phyloP scores from a whole-genome alignment of 1,284 basidiomycete genomes.

The Dichomitus squalens region DNA sequence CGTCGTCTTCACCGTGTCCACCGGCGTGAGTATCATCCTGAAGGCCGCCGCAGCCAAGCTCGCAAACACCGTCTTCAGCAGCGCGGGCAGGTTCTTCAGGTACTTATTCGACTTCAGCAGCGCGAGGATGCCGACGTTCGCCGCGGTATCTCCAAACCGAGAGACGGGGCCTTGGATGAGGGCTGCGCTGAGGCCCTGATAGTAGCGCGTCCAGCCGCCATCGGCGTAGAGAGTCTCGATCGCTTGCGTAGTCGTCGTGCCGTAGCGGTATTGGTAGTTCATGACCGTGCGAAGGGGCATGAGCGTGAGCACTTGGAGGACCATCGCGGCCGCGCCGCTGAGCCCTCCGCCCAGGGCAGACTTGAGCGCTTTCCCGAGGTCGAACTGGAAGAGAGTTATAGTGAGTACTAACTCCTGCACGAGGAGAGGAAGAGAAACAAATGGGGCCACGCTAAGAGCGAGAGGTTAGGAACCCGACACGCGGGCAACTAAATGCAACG shows the following conservation, averaged over 20 bases:
- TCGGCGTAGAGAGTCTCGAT: constrained; percentile 70
- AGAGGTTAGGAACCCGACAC: no score
- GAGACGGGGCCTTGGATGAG: constrained; percentile 78
- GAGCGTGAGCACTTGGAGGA: constrained; percentile 83
- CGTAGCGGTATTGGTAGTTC: constrained; percentile 91
- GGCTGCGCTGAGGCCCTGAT: constrained; percentile 81
- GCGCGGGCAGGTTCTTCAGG: constrained; percentile 61
- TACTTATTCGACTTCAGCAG: constrained; percentile 71
- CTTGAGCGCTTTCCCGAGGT: constrained; percentile 72
- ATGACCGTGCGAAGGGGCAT: constrained; percentile 89
- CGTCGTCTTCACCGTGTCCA: constrained; percentile 92
- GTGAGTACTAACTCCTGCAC: not conserved
- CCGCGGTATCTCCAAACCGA: constrained; percentile 89
- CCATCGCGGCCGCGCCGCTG: constrained; percentile 79
- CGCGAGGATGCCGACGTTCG: constrained; percentile 80
- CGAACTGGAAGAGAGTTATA: constrained; percentile 56
- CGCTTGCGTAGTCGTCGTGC: constrained; percentile 70
- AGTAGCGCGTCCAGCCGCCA: constrained; percentile 81
- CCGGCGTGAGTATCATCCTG: constrained; percentile 83
- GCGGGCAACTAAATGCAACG: no score
- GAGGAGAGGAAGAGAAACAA: not conserved
- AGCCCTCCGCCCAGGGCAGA: constrained; percentile 84
- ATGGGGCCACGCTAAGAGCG: no score
- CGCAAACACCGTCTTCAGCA: constrained; percentile 73
- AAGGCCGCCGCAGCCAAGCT: constrained; percentile 74